Evolutionary conservation across 139 green algal species (phyloP), one percentile per base, ranked within the genome.

Genomic region (Penium margaritaceum): DNA sequence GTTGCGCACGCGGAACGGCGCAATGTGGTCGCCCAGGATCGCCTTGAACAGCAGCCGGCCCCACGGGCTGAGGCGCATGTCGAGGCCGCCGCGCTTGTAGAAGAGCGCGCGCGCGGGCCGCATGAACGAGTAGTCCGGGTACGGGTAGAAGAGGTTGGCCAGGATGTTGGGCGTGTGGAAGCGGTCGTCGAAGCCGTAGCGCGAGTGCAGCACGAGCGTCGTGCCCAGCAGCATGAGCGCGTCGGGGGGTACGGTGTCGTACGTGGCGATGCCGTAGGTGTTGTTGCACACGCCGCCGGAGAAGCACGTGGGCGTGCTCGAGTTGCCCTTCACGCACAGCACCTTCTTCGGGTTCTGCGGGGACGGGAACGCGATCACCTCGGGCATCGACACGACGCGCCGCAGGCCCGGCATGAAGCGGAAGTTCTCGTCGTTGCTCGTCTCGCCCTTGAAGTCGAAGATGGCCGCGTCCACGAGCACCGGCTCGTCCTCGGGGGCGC

Each of bases 141-240:
- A 74, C 19, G 66, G 66, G 41, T 74, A 74, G 41, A 74, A 74
- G 30, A 74, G 24, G 36, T 74, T 74, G 35, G 66, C 66, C 21
- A 74, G 66, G 44, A 74, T 74, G 54, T 74, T 74, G 35, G 66
- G 66, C 7, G 66, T 74, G 36, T 74, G 66, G 24, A 74, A 74
- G 39, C 66, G 66, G 36, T 74, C 66, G 27, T 74, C 66, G 34
- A 74, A 74, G 5, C 66, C 66, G 36, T 74, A 74, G 32, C 66
- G 34, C 34, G 34, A 57, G 41, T 74, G 66, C 51, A 74, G 66
- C 21, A 74, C 21, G 5, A 74, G 66, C 35, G 66, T 65, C 21
- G 66, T 74, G 35, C 66, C 66, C 9, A 74, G 5, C 21, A 74
- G 66, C 33, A 74, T 58, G 66, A 74, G 66, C 17, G 66, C 66